phyloP scores from a whole-genome alignment of 1,139 yeast genomes.

The Protomyces inouyei region DNA sequence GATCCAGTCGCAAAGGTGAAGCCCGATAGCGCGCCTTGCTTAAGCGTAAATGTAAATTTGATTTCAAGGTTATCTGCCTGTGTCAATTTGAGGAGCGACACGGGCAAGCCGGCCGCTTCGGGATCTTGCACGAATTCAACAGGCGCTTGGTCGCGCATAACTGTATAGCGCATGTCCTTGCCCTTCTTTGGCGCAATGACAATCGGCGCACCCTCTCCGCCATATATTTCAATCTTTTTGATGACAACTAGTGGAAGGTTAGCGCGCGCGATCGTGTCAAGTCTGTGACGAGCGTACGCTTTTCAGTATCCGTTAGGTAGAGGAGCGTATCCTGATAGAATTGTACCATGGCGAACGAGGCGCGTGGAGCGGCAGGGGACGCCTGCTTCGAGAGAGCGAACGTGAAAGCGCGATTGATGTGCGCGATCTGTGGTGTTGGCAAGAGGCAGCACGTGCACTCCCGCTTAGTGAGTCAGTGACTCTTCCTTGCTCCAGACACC shows the following conservation, averaged over 20 bases:
- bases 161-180: constrained; percentile 9
- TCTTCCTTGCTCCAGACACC: too few relatives aligned
- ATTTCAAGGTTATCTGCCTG: constrained; percentile 15
- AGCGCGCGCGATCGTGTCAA: background rate
- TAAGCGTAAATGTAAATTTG: constrained; percentile 16
- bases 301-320: constrained; percentile 14
- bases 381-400: background rate
- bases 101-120: constrained; percentile 15
- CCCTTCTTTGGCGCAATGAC: constrained; percentile 3
- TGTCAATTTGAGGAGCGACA: constrained; percentile 12
- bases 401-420: too few relatives aligned
- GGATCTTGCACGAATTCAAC: constrained; percentile 27
- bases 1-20: constrained; percentile 41
- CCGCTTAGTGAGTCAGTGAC: too few relatives aligned
- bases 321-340: constrained; percentile 18
- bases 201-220: constrained; percentile 13
- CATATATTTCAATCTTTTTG: constrained; percentile 9
- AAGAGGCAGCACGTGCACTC: too few relatives aligned
- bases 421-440: too few relatives aligned
- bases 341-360: background rate
- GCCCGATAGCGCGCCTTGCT: constrained; percentile 30
- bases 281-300: background rate
- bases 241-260: background rate
- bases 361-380: background rate
- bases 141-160: background rate